Conservation (phyloP, 2,329 filamentous ascomycete genomes). For the Cylindrodendrum hubeiense region DNA sequence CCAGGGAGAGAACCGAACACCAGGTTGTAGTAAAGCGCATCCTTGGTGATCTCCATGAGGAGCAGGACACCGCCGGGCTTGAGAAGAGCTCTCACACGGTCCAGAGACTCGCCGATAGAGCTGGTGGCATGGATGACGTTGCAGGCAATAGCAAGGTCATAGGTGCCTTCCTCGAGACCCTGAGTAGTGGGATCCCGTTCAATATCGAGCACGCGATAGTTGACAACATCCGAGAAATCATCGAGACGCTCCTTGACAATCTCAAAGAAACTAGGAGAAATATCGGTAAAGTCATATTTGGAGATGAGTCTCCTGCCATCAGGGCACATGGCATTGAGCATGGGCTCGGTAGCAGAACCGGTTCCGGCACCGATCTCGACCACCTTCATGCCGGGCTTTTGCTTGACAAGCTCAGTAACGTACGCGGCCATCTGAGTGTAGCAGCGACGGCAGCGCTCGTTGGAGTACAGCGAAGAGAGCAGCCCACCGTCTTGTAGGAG, state of each 20-base stretch:
- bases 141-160: slow-evolving; percentile 52
- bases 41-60: slow-evolving; percentile 44
- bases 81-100: slow-evolving; percentile 33
- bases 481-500: slow-evolving; percentile 12
- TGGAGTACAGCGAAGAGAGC: slow-evolving; percentile 15
- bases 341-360: slow-evolving; percentile 51
- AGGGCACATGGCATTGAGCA: slow-evolving; percentile 48
- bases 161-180: slow-evolving; percentile 47
- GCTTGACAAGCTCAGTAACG: slow-evolving; percentile 50
- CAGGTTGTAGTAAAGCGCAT: slow-evolving; percentile 34
- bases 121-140: slow-evolving; percentile 47
- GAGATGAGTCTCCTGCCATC: slow-evolving; percentile 9
- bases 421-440: slow-evolving; percentile 7
- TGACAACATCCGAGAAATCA: slow-evolving; percentile 41
- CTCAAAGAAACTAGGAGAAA: slow-evolving; percentile 57
- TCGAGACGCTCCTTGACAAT: slow-evolving; percentile 38
- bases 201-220: slow-evolving; percentile 44
- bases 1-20: slow-evolving; percentile 50
- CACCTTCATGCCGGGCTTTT: slow-evolving; percentile 47
- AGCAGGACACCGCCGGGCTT: slow-evolving; percentile 46
- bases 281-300: slow-evolving; percentile 60
- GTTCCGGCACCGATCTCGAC: slow-evolving; percentile 58
- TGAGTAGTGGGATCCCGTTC: slow-evolving; percentile 47
- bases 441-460: slow-evolving; percentile 20
- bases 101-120: slow-evolving; percentile 30